Conservation (phyloP, 441 rosid species). For the Erysimum cheiri region DNA sequence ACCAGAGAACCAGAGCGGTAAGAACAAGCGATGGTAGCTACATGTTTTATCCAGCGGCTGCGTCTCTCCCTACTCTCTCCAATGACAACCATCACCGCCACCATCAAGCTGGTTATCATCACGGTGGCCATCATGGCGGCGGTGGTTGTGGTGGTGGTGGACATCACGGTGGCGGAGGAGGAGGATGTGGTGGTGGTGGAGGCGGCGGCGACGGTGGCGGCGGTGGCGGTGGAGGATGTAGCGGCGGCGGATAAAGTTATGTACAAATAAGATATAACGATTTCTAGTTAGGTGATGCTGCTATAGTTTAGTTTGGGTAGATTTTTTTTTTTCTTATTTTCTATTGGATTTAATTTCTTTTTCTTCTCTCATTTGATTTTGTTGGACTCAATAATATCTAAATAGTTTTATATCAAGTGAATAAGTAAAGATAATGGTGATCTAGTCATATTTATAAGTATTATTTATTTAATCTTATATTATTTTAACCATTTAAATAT, state of each 20-base stretch:
- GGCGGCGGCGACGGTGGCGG: slow-evolving; percentile 1
- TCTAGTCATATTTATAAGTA: too few relatives aligned
- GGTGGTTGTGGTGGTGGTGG: not conserved
- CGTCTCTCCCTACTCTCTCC: slow-evolving; percentile 34
- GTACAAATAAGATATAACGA: not conserved
- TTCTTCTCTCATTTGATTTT: not conserved
- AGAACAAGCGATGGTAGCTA: slow-evolving; percentile 1
- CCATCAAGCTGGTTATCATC: not conserved
- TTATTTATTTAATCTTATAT: too few relatives aligned
- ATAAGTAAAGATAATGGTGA: not conserved
- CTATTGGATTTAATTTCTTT: not conserved
- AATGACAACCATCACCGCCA: not conserved
- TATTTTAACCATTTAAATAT: too few relatives aligned
- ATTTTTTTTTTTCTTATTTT: not conserved
- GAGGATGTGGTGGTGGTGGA: too few relatives aligned
- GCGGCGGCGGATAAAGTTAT: not conserved
- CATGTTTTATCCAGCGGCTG: slow-evolving; percentile 28
- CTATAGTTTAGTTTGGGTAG: not conserved
- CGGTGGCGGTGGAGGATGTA: not conserved
- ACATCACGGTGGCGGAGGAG: too few relatives aligned
- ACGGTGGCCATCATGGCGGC: not conserved
- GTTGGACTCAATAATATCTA: not conserved
- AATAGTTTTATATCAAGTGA: not conserved
- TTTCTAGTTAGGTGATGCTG: not conserved
- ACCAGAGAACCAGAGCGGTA: slow-evolving; percentile 23